Evolutionary conservation across 1,284 basidiomycete genomes (phyloP).

Genomic region (Ustilago hordei): DNA sequence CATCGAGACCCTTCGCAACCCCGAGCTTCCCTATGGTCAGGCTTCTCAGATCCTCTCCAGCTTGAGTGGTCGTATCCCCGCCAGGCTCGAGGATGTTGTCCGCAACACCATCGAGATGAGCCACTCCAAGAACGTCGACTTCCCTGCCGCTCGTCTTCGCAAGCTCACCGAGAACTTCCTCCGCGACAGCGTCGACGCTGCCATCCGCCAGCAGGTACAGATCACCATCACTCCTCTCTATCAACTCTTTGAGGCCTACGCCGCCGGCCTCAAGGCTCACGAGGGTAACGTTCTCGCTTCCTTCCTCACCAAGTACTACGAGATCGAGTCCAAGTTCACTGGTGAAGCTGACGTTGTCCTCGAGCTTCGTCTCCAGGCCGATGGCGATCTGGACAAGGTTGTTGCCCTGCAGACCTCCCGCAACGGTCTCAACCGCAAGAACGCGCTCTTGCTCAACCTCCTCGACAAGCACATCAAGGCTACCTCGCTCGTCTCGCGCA

Average conservation of each 20-base stretch:
- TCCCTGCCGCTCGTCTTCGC: conserved; percentile 85
- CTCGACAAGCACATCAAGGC: conserved; percentile 76
- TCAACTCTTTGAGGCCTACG: conserved; percentile 84
- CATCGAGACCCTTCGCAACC: conserved; percentile 80
- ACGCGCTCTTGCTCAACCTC: conserved; percentile 84
- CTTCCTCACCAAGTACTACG: conserved; percentile 80
- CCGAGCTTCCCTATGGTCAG: conserved; percentile 90
- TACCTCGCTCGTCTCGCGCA: conserved; percentile 53
- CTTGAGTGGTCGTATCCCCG: conserved; percentile 91
- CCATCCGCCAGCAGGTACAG: conserved; percentile 59
- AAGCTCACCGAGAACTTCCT: conserved; percentile 87
- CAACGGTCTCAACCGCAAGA: conserved; percentile 93
- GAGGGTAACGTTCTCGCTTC: conserved; percentile 81
- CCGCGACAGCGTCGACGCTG: conserved; percentile 78
- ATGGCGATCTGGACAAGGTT: conserved; percentile 90
- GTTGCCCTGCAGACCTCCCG: conserved; percentile 90
- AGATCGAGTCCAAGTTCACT: conserved; percentile 91
- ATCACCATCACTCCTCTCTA: conserved; percentile 79
- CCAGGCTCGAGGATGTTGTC: conserved; percentile 80
- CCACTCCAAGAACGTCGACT: conserved; percentile 79
- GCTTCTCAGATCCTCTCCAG: conserved; percentile 85
- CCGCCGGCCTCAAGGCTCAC: conserved; percentile 85
- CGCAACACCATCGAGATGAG: conserved; percentile 82
- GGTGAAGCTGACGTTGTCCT: conserved; percentile 91
- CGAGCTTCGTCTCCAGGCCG: conserved; percentile 88